Conservation (phyloP, 2,329 filamentous ascomycete genomes). For the Pyrenophora teres region DNA sequence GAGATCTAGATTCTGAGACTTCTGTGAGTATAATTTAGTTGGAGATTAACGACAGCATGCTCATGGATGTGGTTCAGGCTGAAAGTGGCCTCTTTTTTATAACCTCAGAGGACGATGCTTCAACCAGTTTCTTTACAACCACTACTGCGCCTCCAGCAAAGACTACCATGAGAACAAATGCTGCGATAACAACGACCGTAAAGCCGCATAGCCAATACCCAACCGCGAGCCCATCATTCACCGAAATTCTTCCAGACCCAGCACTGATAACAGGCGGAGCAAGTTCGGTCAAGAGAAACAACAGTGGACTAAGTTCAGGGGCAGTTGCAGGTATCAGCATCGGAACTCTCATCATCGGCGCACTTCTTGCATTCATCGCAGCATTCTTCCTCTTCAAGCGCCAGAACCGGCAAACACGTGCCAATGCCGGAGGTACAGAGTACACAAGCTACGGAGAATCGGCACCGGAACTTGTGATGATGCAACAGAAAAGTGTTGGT, state of each 20-base stretch:
- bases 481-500: constrained; percentile 26
- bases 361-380: constrained; percentile 33
- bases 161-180: background rate
- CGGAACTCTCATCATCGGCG: constrained; percentile 33
- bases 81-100: too few species aligned
- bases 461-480: constrained; percentile 30
- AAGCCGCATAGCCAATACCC: background rate
- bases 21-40: too few species aligned
- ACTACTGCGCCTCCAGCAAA: background rate
- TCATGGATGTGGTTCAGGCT: too few species aligned
- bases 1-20: too few species aligned
- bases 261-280: background rate
- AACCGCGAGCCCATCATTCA: background rate
- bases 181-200: background rate
- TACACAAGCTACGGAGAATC: constrained; percentile 27
- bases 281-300: background rate
- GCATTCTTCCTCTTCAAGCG: constrained; percentile 40
- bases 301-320: constrained; percentile 14
- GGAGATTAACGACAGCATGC: too few species aligned
- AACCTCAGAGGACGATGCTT: too few species aligned
- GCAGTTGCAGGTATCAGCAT: constrained; percentile 31
- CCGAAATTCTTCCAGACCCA: background rate
- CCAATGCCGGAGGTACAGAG: constrained; percentile 7
- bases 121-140: too few species aligned
- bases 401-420: constrained; percentile 15